Percentiles rank a stretch among this genome's conserved stretches.
Conservation (phyloP, 306 rosid species). For the Vigna angularis region DNA sequence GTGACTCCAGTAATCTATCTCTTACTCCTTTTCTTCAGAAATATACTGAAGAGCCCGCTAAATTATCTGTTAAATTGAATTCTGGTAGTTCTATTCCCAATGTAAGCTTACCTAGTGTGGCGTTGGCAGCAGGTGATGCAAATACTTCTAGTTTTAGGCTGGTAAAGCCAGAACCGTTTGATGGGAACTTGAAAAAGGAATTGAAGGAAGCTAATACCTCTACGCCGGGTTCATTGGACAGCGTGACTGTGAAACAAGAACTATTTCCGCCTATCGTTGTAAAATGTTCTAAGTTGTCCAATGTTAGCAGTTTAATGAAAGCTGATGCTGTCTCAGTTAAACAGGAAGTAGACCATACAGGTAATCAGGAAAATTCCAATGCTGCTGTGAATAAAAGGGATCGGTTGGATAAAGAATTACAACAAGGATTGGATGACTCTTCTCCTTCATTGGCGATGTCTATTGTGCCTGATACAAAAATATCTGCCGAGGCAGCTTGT, state of each 20-base stretch:
- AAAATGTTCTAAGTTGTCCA: conserved; percentile 44
- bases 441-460: conserved; percentile 43
- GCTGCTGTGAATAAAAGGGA: conserved; percentile 47
- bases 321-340: conserved; percentile 57
- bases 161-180: conserved; percentile 80
- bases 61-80: conserved; percentile 51
- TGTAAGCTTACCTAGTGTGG: conserved; percentile 41
- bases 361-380: conserved; percentile 45
- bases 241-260: conserved; percentile 53
- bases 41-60: conserved; percentile 45
- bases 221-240: conserved; percentile 47
- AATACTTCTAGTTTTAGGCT: conserved; percentile 50
- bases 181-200: conserved; percentile 58
- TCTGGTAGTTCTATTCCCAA: conserved; percentile 43
- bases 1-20: neutral
- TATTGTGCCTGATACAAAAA: conserved; percentile 6
- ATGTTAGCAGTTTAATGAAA: conserved; percentile 39
- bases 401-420: conserved; percentile 44
- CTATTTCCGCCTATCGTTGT: conserved; percentile 44
- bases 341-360: conserved; percentile 55
- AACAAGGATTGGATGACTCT: conserved; percentile 41
- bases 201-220: conserved; percentile 43
- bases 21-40: conserved; percentile 45
- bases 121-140: conserved; percentile 40
- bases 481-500: conserved; percentile 40